phyloP scores from a whole-genome alignment of 257 asterid species.

The Cynanchum wilfordii region DNA sequence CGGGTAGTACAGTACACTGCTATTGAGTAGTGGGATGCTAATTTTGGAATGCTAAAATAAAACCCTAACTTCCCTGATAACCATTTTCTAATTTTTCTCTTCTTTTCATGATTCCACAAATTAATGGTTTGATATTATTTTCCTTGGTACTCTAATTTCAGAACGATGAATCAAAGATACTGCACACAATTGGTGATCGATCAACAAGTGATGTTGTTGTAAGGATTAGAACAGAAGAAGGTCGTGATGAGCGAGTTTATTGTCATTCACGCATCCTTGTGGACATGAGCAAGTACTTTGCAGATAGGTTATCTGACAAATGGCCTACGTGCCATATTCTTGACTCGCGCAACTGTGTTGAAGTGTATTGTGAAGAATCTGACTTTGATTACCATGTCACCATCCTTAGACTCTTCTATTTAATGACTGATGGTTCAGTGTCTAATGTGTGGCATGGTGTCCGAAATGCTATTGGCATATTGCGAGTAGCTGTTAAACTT shows the following conservation, averaged over 20 bases:
- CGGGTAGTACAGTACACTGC: not conserved
- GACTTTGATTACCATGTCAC: slow-evolving; percentile 59
- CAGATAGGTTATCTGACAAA: slow-evolving; percentile 68
- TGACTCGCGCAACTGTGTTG: slow-evolving; percentile 82
- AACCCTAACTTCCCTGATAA: not conserved
- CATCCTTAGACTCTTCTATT: slow-evolving; percentile 60
- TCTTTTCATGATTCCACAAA: not conserved
- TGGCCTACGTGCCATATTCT: slow-evolving; percentile 92
- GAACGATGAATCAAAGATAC: slow-evolving; percentile 35
- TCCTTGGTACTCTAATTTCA: slow-evolving; percentile 23
- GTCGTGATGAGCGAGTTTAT: slow-evolving; percentile 84
- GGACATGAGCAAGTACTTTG: slow-evolving; percentile 60
- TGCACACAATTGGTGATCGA: slow-evolving; percentile 62
- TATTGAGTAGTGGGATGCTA: not conserved
- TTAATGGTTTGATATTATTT: slow-evolving; percentile 10
- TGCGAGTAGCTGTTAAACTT: slow-evolving; percentile 57
- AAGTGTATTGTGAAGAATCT: slow-evolving; percentile 68
- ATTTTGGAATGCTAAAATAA: not conserved
- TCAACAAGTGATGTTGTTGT: slow-evolving; percentile 78
- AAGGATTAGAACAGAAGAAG: slow-evolving; percentile 68
- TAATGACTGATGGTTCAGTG: slow-evolving; percentile 27
- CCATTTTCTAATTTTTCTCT: not conserved
- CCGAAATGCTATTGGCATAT: slow-evolving; percentile 62
- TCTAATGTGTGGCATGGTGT: slow-evolving; percentile 51
- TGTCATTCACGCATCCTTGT: slow-evolving; percentile 60